phyloP scores from a whole-genome alignment of 257 asterid species.

The Nicotiana undulata region DNA sequence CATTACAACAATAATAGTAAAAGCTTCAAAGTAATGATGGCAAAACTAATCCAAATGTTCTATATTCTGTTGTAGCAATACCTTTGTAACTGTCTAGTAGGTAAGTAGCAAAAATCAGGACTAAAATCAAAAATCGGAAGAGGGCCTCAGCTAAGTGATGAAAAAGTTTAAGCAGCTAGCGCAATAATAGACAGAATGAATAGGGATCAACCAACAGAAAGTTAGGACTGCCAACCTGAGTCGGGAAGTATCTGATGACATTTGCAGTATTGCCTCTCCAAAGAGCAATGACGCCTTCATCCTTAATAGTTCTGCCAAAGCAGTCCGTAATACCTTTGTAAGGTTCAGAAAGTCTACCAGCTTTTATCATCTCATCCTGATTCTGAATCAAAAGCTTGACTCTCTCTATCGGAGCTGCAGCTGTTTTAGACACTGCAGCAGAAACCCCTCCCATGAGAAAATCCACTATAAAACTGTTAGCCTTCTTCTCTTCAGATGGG shows the following conservation, averaged over 20 bases:
- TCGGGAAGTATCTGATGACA: slow-evolving; percentile 74
- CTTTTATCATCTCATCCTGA: slow-evolving; percentile 72
- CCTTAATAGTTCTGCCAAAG: slow-evolving; percentile 60
- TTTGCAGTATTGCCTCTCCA: slow-evolving; percentile 81
- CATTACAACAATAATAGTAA: neutral
- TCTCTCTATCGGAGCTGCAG: slow-evolving; percentile 82
- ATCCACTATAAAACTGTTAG: slow-evolving; percentile 44
- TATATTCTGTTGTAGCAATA: neutral
- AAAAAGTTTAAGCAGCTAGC: neutral
- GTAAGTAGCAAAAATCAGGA: neutral
- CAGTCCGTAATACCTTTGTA: slow-evolving; percentile 68
- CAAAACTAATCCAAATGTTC: neutral
- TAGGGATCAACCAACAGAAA: neutral
- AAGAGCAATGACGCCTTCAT: slow-evolving; percentile 59
- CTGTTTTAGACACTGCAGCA: slow-evolving; percentile 67
- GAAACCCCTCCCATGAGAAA: slow-evolving; percentile 89
- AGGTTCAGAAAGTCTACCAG: slow-evolving; percentile 64
- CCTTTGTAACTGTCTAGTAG: neutral
- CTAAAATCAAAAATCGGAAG: neutral
- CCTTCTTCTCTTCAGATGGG: slow-evolving; percentile 40
- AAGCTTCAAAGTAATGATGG: neutral
- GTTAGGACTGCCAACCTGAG: slow-evolving; percentile 42
- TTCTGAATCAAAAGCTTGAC: slow-evolving; percentile 75
- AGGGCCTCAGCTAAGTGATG: neutral
- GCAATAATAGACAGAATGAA: neutral